phyloP scores from a whole-genome alignment of 2,329 filamentous ascomycete species.

The Botrytis tulipae region DNA sequence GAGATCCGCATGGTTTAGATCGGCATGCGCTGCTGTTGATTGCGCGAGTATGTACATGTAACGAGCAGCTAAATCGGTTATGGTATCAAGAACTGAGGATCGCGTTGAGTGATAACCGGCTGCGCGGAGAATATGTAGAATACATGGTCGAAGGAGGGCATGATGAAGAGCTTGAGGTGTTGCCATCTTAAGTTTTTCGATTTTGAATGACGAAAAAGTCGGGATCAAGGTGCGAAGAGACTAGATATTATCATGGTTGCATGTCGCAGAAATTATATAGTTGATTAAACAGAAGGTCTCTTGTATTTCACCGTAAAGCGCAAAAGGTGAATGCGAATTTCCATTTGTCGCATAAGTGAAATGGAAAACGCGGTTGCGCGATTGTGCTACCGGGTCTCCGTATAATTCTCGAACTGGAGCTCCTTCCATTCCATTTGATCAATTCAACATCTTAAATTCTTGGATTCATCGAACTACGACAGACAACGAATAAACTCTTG shows the following conservation, averaged over 20 bases:
- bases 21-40: slow-evolving; percentile 68
- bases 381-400: slow-evolving; percentile 16
- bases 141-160: slow-evolving; percentile 78
- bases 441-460: neutral
- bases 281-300: neutral
- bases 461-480: neutral
- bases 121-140: slow-evolving; percentile 88
- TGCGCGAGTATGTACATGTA: slow-evolving; percentile 76
- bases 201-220: slow-evolving; percentile 21
- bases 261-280: slow-evolving; percentile 7
- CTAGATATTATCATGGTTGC: slow-evolving; percentile 33
- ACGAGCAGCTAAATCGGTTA: slow-evolving; percentile 82
- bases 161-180: slow-evolving; percentile 59
- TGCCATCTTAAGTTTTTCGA: slow-evolving; percentile 31
- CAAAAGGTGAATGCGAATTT: neutral
- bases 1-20: slow-evolving; percentile 59
- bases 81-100: slow-evolving; percentile 77
- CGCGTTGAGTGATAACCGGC: slow-evolving; percentile 84
- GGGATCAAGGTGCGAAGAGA: slow-evolving; percentile 26
- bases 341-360: slow-evolving; percentile 6
- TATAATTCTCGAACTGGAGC: slow-evolving; percentile 22
- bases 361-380: slow-evolving; percentile 14
- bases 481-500: neutral
- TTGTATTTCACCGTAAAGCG: neutral
- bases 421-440: neutral